phyloP scores from a whole-genome alignment of 2,329 filamentous ascomycete genomes.

The Colletotrichum tofieldiae region DNA sequence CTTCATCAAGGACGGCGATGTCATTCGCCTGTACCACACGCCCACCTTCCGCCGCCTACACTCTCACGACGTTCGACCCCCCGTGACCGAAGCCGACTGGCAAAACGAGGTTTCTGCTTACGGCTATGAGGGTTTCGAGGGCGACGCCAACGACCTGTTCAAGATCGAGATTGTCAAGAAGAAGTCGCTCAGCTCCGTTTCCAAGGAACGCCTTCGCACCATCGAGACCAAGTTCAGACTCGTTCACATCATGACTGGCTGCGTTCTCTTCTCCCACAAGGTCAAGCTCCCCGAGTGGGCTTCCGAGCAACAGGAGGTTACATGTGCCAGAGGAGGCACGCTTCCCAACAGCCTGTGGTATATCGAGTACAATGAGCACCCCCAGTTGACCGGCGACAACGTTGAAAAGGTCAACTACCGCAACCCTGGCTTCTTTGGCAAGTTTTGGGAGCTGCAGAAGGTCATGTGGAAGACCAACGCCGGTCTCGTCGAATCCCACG shows the following conservation, averaged over 20 bases:
- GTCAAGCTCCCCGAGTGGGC: slow-evolving; percentile 99
- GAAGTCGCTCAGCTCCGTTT: slow-evolving; percentile 82
- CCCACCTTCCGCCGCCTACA: slow-evolving; percentile 91
- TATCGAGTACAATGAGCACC: slow-evolving; percentile 91
- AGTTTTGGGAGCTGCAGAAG: slow-evolving; percentile 96
- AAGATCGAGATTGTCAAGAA: slow-evolving; percentile 94
- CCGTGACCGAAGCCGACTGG: slow-evolving; percentile 91
- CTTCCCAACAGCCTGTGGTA: slow-evolving; percentile 99
- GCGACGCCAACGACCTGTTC: slow-evolving; percentile 97
- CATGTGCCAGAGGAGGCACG: slow-evolving; percentile 91
- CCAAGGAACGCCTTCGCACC: slow-evolving; percentile 89
- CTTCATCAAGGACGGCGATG: slow-evolving; percentile 84
- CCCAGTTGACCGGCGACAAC: slow-evolving; percentile 75
- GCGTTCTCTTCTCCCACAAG: slow-evolving; percentile 97
- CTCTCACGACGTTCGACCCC: slow-evolving; percentile 93
- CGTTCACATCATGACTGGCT: slow-evolving; percentile 96
- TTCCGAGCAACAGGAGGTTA: slow-evolving; percentile 99
- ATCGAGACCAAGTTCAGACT: slow-evolving; percentile 98
- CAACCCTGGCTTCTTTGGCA: slow-evolving; percentile 94
- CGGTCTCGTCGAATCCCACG: slow-evolving; percentile 94
- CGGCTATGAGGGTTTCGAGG: slow-evolving; percentile 95
- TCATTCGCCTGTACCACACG: slow-evolving; percentile 87
- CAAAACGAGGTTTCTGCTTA: slow-evolving; percentile 98
- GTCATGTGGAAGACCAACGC: slow-evolving; percentile 99
- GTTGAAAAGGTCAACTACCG: slow-evolving; percentile 97